Base-by-base conservation (phyloP, 768 basidiomycete genomes). In the Mycena latifolia region DNA sequence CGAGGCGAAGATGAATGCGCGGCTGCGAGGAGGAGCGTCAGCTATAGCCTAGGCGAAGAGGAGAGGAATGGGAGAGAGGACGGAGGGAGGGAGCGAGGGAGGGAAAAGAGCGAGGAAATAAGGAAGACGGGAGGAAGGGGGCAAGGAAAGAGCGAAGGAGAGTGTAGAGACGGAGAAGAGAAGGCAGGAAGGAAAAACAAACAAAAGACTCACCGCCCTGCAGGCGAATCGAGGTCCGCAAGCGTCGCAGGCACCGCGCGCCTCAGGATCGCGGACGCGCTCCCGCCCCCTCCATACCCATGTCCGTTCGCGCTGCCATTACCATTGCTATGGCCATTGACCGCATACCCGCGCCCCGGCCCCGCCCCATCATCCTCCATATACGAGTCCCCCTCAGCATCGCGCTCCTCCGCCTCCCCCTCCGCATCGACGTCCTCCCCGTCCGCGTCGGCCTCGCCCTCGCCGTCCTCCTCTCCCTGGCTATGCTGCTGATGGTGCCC, bases 1-100 rank as follows among this genome's bases (percentile, higher is more conserved):
- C 29, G 91, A 89, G 27, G 83, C 76, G 71, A 80, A 81, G 65
- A 92, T 82, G 77, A 92, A 93, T 54, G 82, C 78, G 72, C 85
- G 81, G 68, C 89, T 91, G 66, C 15, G 17, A 28, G 4, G 27
- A 20, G 5, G 17, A 29, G 22, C 7, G n/a, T 50, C 28, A 50
- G 48, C 48, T n/a, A n/a, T n/a, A n/a, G n/a, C n/a, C n/a, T n/a
- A n/a, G n/a, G n/a, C n/a, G n/a, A n/a, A n/a, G n/a, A n/a, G n/a
- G n/a, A n/a, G 9, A 39, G 47, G 18, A 27, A 63, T 48, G 15
- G 33, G 33, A 60, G 37, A 47, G 31, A 43, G 24, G 54, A 60
- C 56, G 47, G 45, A 55, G 45, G 27, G 51, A 54, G 63, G 37
- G 33, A 53, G 5, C 14, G 33, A n/a, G n/a, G n/a, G n/a, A n/a